phyloP scores from a whole-genome alignment of 2,329 filamentous ascomycete genomes.

The Xylogone sp. region DNA sequence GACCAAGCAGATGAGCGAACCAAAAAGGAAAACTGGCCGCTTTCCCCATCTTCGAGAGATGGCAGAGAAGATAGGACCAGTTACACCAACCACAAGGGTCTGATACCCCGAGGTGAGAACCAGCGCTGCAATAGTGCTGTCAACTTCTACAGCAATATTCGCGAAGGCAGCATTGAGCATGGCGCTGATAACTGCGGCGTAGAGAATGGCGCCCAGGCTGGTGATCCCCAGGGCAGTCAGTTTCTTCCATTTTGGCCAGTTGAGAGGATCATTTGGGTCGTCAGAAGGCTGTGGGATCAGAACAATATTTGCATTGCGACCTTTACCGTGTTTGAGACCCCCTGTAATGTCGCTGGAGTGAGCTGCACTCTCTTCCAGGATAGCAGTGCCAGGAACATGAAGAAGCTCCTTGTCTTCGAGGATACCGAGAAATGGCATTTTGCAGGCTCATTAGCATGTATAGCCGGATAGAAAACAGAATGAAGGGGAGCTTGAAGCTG shows the following conservation, averaged over 20 bases:
- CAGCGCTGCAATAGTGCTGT: conserved; percentile 14
- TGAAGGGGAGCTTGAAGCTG: neutral
- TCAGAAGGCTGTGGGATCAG: conserved; percentile 39
- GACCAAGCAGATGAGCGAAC: conserved; percentile 11
- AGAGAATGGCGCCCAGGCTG: conserved; percentile 34
- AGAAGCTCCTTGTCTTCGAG: conserved; percentile 13
- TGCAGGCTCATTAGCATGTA: conserved; percentile 20
- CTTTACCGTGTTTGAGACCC: conserved; percentile 16
- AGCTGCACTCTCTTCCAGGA: conserved; percentile 14
- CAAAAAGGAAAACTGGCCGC: conserved; percentile 22
- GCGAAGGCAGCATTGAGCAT: conserved; percentile 13
- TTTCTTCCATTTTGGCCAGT: conserved; percentile 36
- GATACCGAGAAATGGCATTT: conserved; percentile 24
- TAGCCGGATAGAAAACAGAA: neutral
- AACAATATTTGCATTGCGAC: conserved; percentile 13
- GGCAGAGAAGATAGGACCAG: conserved; percentile 17
- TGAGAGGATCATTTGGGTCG: conserved; percentile 45
- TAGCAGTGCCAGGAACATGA: conserved; percentile 14
- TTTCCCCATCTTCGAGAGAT: conserved; percentile 22
- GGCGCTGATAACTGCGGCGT: conserved; percentile 14
- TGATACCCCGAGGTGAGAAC: conserved; percentile 19
- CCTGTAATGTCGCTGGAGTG: conserved; percentile 13
- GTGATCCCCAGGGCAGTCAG: conserved; percentile 35
- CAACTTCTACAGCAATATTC: conserved; percentile 11
- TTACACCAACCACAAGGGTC: conserved; percentile 15